These are phyloP conservation scores for Podaxis carcinomalis DNA, from an alignment of 768 basidiomycete genomes.

Conservation along the genomic window DNA sequence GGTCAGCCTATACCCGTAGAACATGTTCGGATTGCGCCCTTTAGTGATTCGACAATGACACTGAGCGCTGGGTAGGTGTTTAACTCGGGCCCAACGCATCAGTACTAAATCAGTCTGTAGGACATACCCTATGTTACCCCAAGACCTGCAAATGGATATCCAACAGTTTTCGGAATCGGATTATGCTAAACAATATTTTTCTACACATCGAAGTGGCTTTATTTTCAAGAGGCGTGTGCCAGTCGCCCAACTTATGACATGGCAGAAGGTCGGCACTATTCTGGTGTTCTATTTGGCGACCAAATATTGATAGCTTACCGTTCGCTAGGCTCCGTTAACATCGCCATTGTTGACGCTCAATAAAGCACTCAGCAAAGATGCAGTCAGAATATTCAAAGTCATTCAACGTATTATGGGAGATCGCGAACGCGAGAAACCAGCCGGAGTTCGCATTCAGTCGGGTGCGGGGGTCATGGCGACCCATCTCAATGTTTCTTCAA, in stretches of 20 bases:
- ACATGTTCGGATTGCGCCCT: neutral
- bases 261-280: conserved; percentile 64
- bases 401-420: conserved; percentile 95
- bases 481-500: conserved; percentile 42
- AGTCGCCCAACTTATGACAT: conserved; percentile 83
- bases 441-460: conserved; percentile 43
- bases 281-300: neutral
- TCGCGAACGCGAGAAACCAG: conserved; percentile 64
- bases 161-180: conserved; percentile 83
- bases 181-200: conserved; percentile 85
- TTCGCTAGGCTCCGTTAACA: conserved; percentile 50
- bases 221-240: conserved; percentile 81
- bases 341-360: conserved; percentile 74
- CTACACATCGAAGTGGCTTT: conserved; percentile 85
- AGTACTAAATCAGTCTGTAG: conserved; percentile 32
- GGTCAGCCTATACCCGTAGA: conserved; percentile 63
- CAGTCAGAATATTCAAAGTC: conserved; percentile 82
- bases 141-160: conserved; percentile 79
- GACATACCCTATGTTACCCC: conserved; percentile 72
- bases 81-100: neutral
- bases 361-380: conserved; percentile 65
- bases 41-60: conserved; percentile 33
- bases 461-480: conserved; percentile 38
- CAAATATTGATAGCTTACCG: conserved; percentile 1
- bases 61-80: conserved; percentile 61